A percentile compares a stretch with the other conserved stretches of the same genome.
Conservation (phyloP, 352 stramenopile genomes). For the Peronospora farinosa region DNA sequence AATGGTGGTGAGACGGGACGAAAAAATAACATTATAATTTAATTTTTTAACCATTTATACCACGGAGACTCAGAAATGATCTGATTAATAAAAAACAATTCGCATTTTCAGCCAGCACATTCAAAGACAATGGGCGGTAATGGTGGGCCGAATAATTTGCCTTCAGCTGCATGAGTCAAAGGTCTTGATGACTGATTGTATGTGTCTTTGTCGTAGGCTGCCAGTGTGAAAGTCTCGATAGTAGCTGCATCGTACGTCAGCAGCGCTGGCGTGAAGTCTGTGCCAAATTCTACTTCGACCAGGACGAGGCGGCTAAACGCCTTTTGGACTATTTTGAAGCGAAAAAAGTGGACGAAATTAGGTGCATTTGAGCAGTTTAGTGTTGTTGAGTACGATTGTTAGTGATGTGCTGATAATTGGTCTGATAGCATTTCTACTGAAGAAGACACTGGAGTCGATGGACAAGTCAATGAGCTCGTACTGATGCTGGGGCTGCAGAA, state of each 20-base stretch:
- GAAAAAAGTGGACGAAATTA: conserved; percentile 57
- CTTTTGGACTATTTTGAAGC: conserved; percentile 67
- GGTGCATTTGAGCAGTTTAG: conserved; percentile 17
- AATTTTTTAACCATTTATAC: too few relatives aligned
- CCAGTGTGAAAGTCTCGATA: conserved; percentile 28
- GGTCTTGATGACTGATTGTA: conserved; percentile 3
- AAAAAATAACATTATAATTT: too few relatives aligned
- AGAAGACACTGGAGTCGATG: conserved; percentile 14
- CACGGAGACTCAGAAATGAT: too few relatives aligned
- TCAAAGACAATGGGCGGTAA: conserved; percentile 12
- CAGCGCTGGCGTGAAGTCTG: conserved; percentile 55
- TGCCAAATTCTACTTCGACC: conserved; percentile 53
- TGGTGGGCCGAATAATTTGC: conserved; percentile 12
- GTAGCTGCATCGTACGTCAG: conserved; percentile 24
- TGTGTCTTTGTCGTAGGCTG: conserved; percentile 22
- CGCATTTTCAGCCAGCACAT: too few relatives aligned
- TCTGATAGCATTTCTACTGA: conserved; percentile 25
- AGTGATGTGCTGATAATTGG: neutral
- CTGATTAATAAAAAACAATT: too few relatives aligned
- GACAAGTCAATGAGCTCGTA: conserved; percentile 25
- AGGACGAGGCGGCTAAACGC: conserved; percentile 49
- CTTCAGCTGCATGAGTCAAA: neutral
- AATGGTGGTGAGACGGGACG: too few relatives aligned
- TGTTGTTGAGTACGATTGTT: neutral
- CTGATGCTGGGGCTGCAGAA: conserved; percentile 38